Percentiles rank a stretch among this genome's conserved stretches.
Conservation (phyloP, 2,329 filamentous ascomycete genomes). For the Aureobasidium namibiae region DNA sequence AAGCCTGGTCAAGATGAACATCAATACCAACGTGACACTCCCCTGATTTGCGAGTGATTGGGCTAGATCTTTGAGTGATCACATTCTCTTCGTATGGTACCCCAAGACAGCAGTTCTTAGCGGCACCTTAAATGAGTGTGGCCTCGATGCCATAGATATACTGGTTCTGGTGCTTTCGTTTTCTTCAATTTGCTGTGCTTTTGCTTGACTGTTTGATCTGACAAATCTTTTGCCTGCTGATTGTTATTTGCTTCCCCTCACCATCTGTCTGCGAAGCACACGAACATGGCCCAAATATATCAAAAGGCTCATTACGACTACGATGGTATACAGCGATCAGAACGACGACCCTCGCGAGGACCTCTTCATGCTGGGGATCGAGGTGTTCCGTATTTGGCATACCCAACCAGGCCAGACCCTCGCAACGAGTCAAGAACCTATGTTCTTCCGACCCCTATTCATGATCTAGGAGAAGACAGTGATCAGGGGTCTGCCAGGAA, state of each 20-base stretch:
- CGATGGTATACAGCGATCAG: constrained; percentile 7
- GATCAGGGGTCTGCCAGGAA: constrained; percentile 22
- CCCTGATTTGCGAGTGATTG: neutral
- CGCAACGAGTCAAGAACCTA: constrained; percentile 12
- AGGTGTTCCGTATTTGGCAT: constrained; percentile 1
- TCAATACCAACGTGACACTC: neutral
- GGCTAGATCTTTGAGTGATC: constrained; percentile 9
- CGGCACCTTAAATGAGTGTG: neutral
- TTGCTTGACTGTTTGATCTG: neutral
- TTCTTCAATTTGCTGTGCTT: neutral
- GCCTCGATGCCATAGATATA: neutral
- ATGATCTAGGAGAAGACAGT: constrained; percentile 28
- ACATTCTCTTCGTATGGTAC: neutral
- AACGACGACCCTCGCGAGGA: neutral
- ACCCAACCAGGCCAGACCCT: neutral
- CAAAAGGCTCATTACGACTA: constrained; percentile 3
- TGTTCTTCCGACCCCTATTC: constrained; percentile 20
- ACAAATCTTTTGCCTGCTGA: neutral
- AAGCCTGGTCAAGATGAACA: neutral
- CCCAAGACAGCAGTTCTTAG: neutral
- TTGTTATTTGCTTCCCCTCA: neutral
- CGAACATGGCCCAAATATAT: constrained; percentile 4
- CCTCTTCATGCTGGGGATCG: neutral
- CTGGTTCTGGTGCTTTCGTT: neutral
- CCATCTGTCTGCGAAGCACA: neutral